A percentile compares a stretch with the other conserved stretches of the same genome.
phyloP scores from a whole-genome alignment of 805 yeast genomes.

The Pichia nanzhaoensis region DNA sequence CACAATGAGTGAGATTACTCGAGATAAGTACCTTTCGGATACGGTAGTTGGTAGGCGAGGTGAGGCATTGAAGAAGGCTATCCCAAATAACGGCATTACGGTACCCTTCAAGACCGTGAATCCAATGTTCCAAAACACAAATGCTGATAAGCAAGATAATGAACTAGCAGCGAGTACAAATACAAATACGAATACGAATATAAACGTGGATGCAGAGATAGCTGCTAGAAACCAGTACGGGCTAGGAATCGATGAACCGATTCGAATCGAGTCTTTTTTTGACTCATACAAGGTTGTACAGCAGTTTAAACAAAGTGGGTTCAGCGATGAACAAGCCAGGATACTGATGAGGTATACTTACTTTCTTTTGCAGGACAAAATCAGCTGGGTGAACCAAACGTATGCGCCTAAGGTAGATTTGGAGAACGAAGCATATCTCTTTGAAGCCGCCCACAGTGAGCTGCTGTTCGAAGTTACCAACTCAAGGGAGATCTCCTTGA shows the following conservation, averaged over 20 bases:
- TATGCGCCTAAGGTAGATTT: constrained; percentile 57
- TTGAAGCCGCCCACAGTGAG: constrained; percentile 90
- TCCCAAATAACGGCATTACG: not conserved
- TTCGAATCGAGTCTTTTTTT: constrained; percentile 35
- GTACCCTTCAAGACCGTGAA: not conserved
- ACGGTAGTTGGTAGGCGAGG: too few relatives aligned
- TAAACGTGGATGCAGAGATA: not conserved
- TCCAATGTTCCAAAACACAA: not conserved
- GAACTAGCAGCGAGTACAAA: too few relatives aligned
- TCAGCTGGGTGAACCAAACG: constrained; percentile 40
- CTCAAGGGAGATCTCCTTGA: constrained; percentile 62
- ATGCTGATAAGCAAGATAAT: not conserved
- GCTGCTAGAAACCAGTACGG: not conserved
- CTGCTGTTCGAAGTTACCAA: constrained; percentile 69
- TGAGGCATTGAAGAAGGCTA: too few relatives aligned
- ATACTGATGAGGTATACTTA: constrained; percentile 43
- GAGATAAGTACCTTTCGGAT: constrained; percentile 16
- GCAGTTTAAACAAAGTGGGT: constrained; percentile 49
- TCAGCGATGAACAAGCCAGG: constrained; percentile 55
- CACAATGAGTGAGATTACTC: constrained; percentile 25
- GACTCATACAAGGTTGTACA: constrained; percentile 59
- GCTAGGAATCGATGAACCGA: constrained; percentile 13
- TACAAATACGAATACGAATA: too few relatives aligned
- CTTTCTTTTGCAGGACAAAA: constrained; percentile 29
- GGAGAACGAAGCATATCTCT: constrained; percentile 82